Evolutionary conservation across 2,329 filamentous ascomycete species (phyloP), one percentile per base, ranked within the genome.

Genomic region (Juglanconis juglandina): DNA sequence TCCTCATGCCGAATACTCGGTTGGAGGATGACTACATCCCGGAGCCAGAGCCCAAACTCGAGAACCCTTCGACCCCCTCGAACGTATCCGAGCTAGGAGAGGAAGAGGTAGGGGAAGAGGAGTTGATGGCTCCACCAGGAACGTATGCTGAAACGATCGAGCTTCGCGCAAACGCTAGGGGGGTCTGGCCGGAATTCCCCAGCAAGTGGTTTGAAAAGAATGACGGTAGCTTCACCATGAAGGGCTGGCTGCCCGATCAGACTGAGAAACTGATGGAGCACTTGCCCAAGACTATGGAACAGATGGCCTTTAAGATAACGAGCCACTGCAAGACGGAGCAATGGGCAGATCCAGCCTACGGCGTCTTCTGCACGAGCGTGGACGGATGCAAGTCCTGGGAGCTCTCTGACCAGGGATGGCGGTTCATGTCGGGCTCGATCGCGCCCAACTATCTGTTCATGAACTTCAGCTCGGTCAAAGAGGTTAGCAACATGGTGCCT

Each of bases 331-430:
- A 63, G 39, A 58, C 56, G 4, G 66, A 66, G 8, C 62, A 59
- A 17, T 71, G 68, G 68, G 57, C 62, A 5, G 70, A 73, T 60
- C 62, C 66, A 39, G 60, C 64, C 10, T 70, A 66, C 50, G 68
- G 66, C 13, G 63, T 61, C 17, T 76, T 77, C 55, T 63, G 66
- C 35, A 63, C 64, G 32, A 61, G 70, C 41, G 66, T 81, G 44
- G 72, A 75, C 35, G 73, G 73, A 8, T 80, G 79, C 53, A 70
- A 75, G 37, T 71, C 71, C 17, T 79, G 81, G 75, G 83, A 86
- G 65, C 68, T 76, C 54, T 77, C 77, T 3, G 61, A 64, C 7
- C 62, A 70, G 35, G 76, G 75, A 2, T 67, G 63, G 17, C 70
- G 69, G 11, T 53, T 75, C 11, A 68, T 79, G 54, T 65, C 68